phyloP scores from a whole-genome alignment of 352 stramenopile genomes.

The Phytophthora rubi region DNA sequence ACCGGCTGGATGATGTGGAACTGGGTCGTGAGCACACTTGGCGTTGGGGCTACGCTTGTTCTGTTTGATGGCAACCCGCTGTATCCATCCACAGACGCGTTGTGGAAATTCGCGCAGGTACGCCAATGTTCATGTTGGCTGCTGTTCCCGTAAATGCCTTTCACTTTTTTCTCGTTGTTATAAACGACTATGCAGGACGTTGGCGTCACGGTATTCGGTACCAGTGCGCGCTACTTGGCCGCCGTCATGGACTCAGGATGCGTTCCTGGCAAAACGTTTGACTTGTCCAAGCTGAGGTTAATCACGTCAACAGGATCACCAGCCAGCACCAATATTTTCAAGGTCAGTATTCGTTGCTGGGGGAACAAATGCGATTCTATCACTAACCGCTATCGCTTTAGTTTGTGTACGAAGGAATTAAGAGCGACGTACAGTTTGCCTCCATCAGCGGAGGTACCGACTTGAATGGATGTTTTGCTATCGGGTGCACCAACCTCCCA shows the following conservation, averaged over 20 bases:
- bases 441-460: constrained; percentile 88
- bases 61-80: constrained; percentile 81
- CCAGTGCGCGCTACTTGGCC: constrained; percentile 74
- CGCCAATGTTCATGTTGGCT: background rate
- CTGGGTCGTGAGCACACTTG: constrained; percentile 79
- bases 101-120: constrained; percentile 73
- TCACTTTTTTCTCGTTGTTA: background rate
- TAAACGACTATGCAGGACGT: constrained; percentile 32
- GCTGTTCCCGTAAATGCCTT: background rate
- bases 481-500: constrained; percentile 77
- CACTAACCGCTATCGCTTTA: constrained; percentile 10
- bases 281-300: constrained; percentile 68
- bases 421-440: constrained; percentile 77
- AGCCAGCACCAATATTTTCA: constrained; percentile 81
- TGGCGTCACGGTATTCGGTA: constrained; percentile 75
- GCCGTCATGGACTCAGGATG: constrained; percentile 79
- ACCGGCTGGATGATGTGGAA: constrained; percentile 93
- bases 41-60: constrained; percentile 75
- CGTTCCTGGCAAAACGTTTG: constrained; percentile 61
- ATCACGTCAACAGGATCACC: constrained; percentile 81
- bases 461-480: constrained; percentile 81
- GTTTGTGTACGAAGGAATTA: constrained; percentile 82
- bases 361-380: background rate
- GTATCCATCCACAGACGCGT: constrained; percentile 54
- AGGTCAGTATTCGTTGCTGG: constrained; percentile 27